Conservation (phyloP, 441 rosid species). For the Jatropha multifida region DNA sequence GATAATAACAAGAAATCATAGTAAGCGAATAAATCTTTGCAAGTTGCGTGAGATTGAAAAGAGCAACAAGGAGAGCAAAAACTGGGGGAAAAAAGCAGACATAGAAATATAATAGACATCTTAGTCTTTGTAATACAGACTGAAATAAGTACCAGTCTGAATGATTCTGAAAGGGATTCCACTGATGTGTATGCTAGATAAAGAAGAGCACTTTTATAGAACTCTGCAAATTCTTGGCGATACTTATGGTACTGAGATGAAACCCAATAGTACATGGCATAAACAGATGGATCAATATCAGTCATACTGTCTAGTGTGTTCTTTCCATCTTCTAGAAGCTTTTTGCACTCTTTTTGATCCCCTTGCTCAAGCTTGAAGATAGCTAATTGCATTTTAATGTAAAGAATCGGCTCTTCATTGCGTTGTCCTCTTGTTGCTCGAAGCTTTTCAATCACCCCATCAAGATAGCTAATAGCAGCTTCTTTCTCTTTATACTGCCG, state of each 20-base stretch:
- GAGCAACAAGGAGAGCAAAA: not conserved
- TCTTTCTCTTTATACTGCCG: constrained; percentile 85
- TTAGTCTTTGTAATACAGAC: not conserved
- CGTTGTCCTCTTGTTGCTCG: constrained; percentile 69
- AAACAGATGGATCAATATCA: constrained; percentile 97
- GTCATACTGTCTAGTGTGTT: constrained; percentile 88
- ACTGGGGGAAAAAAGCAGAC: not conserved
- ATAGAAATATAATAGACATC: not conserved
- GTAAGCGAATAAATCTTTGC: not conserved
- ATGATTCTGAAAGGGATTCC: constrained; percentile 89
- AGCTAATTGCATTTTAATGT: constrained; percentile 85
- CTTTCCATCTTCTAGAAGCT: constrained; percentile 88
- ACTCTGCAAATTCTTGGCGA: constrained; percentile 88
- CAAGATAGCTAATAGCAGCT: constrained; percentile 74
- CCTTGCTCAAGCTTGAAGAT: constrained; percentile 82
- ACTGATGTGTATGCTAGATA: constrained; percentile 94
- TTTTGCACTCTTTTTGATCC: constrained; percentile 85
- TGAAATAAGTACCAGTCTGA: constrained; percentile 66
- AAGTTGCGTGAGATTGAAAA: not conserved
- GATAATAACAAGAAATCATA: not conserved
- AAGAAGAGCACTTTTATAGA: constrained; percentile 87
- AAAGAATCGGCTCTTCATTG: constrained; percentile 81
- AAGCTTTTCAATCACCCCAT: constrained; percentile 86
- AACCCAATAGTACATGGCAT: constrained; percentile 90
- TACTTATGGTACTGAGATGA: constrained; percentile 80